A percentile compares a stretch with the other conserved stretches of the same genome.
phyloP scores from a whole-genome alignment of 1,139 yeast species.

The Diutina pseudorugosa region DNA sequence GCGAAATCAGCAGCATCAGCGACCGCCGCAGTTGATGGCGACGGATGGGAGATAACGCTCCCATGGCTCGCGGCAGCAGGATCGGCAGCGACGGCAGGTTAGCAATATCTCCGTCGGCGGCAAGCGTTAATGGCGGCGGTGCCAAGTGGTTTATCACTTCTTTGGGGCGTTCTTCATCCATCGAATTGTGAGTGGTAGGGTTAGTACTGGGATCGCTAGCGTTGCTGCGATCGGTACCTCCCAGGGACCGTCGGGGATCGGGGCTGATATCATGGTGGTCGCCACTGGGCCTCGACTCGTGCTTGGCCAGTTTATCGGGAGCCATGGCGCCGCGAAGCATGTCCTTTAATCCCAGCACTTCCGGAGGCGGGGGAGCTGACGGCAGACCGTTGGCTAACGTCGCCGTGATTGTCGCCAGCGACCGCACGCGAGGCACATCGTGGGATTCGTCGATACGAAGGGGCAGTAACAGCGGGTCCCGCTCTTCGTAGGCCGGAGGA shows the following conservation, averaged over 20 bases:
- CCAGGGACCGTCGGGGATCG: neutral
- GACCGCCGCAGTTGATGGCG: neutral
- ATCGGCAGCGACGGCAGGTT: constrained; percentile 2
- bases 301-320: neutral
- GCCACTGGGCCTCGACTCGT: neutral
- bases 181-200: neutral
- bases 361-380: neutral
- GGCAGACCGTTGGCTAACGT: neutral
- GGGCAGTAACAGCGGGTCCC: constrained; percentile 9
- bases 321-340: neutral
- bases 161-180: neutral
- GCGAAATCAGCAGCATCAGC: neutral
- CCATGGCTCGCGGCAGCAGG: neutral
- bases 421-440: constrained; percentile 1
- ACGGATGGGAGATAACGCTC: neutral
- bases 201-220: neutral
- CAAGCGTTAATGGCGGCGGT: neutral
- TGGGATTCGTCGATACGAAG: constrained; percentile 11
- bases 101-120: neutral
- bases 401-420: neutral
- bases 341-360: neutral
- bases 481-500: constrained; percentile 30
- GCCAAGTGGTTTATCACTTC: neutral
- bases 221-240: neutral
- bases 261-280: neutral